phyloP scores from a whole-genome alignment of 2,329 filamentous ascomycete species.

The Elsinoe fawcettii region DNA sequence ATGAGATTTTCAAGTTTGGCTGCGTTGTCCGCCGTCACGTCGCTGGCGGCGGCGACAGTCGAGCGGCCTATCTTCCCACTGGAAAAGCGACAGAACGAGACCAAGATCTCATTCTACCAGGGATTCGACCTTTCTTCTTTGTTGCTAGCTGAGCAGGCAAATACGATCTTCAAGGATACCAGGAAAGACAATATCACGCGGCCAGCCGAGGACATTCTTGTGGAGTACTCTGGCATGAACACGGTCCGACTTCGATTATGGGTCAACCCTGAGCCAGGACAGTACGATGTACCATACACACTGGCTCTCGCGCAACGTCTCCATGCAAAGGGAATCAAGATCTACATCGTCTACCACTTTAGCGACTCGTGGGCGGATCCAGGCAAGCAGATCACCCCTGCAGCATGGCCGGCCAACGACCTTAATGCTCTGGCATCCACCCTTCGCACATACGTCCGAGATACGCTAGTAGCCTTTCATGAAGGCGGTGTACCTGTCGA shows the following conservation, averaged over 20 bases:
- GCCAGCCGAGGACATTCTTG: conserved; percentile 29
- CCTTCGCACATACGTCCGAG: conserved; percentile 30
- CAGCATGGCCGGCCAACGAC: conserved; percentile 27
- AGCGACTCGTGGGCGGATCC: conserved; percentile 32
- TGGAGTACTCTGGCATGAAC: conserved; percentile 30
- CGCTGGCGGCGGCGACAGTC: not conserved
- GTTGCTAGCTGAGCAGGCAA: conserved; percentile 31
- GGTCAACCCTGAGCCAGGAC: conserved; percentile 25
- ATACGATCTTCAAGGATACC: conserved; percentile 34
- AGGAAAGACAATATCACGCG: conserved; percentile 30
- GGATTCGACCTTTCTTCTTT: conserved; percentile 36
- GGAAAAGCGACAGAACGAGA: not conserved
- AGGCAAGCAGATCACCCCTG: conserved; percentile 29
- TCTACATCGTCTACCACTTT: conserved; percentile 34
- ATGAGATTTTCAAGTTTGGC: conserved; percentile 1
- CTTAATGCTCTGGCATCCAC: conserved; percentile 24
- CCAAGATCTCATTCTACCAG: conserved; percentile 28
- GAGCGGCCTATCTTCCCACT: not conserved
- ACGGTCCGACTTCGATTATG: conserved; percentile 29
- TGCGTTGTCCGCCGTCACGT: not conserved
- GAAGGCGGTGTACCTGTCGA: conserved; percentile 34
- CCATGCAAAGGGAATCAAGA: conserved; percentile 29
- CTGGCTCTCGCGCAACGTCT: conserved; percentile 31
- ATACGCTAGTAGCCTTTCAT: conserved; percentile 35
- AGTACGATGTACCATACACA: conserved; percentile 29